Evolutionary conservation across 495 filamentous ascomycete species (phyloP).

Genomic region (Annulohypoxylon nitens): DNA sequence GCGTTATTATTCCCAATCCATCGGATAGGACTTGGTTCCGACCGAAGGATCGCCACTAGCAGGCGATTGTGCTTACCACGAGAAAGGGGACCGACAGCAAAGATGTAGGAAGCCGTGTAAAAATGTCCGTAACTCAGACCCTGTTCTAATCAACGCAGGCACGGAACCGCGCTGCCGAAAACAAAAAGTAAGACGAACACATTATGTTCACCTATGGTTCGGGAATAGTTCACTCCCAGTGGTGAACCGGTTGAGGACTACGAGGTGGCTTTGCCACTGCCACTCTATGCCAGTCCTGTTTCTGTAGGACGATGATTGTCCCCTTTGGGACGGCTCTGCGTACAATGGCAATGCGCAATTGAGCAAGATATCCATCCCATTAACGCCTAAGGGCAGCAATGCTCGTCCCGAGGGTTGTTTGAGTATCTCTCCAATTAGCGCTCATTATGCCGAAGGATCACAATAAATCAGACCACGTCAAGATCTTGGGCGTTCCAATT

Average conservation of each 20-base stretch:
- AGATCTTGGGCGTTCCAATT: constrained; percentile 6
- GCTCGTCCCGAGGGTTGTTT: constrained; percentile 8
- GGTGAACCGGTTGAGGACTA: constrained; percentile 1
- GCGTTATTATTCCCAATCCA: constrained; percentile 33
- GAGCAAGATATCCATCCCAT: neutral
- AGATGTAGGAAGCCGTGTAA: constrained; percentile 24
- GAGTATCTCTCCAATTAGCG: constrained; percentile 29
- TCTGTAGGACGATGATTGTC: constrained; percentile 19
- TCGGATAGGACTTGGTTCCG: constrained; percentile 27
- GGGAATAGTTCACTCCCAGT: constrained; percentile 28
- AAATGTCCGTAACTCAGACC: constrained; percentile 26
- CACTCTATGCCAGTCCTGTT: constrained; percentile 2
- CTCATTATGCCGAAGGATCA: constrained; percentile 24
- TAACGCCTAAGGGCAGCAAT: constrained; percentile 3
- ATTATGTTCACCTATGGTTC: constrained; percentile 28
- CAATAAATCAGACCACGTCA: constrained; percentile 37
- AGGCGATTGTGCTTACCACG: constrained; percentile 15
- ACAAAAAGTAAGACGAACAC: constrained; percentile 10
- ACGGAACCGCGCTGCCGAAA: constrained; percentile 34
- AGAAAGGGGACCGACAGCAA: constrained; percentile 26
- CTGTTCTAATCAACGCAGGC: constrained; percentile 19
- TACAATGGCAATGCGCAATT: neutral
- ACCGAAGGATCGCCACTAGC: constrained; percentile 6
- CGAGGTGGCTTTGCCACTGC: constrained; percentile 19
- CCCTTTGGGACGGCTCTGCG: constrained; percentile 11